phyloP scores from a whole-genome alignment of 2,329 filamentous ascomycete species.

The Helotiales sp. region DNA sequence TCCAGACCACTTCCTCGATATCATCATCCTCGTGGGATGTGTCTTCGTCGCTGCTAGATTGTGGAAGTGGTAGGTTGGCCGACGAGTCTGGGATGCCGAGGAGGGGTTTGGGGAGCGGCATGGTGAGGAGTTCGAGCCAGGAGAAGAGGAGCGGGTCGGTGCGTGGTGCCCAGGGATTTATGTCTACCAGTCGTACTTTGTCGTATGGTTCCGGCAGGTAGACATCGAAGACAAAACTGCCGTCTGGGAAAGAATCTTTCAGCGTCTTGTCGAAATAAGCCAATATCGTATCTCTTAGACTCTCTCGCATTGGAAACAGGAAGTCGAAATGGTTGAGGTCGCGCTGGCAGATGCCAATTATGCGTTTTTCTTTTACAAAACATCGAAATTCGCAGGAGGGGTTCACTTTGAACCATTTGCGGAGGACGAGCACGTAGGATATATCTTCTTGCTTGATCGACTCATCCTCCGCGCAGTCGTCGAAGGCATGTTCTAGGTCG shows the following conservation, averaged over 20 bases:
- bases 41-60: constrained; percentile 47
- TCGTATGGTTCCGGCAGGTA: constrained; percentile 75
- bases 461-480: constrained; percentile 61
- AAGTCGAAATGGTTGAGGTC: constrained; percentile 93
- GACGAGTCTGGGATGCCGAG: constrained; percentile 53
- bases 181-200: constrained; percentile 78
- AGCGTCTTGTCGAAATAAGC: constrained; percentile 79
- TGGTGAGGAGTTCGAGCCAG: constrained; percentile 83
- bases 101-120: constrained; percentile 65
- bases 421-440: constrained; percentile 69
- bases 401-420: constrained; percentile 87
- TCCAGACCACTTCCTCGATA: constrained; percentile 60
- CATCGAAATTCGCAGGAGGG: constrained; percentile 93
- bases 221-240: constrained; percentile 87
- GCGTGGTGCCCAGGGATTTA: constrained; percentile 90
- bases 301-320: constrained; percentile 65
- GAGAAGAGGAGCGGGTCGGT: constrained; percentile 90
- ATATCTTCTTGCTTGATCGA: constrained; percentile 45
- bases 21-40: constrained; percentile 45
- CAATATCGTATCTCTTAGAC: constrained; percentile 70
- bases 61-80: constrained; percentile 38
- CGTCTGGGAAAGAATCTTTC: constrained; percentile 79
- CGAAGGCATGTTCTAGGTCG: constrained; percentile 91
- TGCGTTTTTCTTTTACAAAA: constrained; percentile 82
- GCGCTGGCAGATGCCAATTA: constrained; percentile 85